Evolutionary conservation across 129 eudicot genomes (phyloP).

Genomic region (Dittrichia graveolens): DNA sequence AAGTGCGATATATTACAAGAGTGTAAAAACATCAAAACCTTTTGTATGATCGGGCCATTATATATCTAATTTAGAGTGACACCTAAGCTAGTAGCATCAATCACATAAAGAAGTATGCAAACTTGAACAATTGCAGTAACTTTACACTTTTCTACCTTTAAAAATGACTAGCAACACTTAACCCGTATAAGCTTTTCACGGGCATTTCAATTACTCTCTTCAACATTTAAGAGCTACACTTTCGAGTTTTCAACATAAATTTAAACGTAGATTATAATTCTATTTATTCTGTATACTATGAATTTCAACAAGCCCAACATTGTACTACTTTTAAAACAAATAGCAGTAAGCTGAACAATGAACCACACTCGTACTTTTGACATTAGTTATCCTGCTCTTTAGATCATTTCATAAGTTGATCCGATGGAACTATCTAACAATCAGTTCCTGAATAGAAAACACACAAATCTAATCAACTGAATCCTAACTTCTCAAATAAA

Average conservation of each 20-base stretch:
- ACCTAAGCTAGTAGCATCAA: not conserved
- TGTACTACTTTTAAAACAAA: not conserved
- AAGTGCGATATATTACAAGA: not conserved
- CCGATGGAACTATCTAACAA: not conserved
- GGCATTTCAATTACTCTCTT: no score
- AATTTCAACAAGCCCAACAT: no score
- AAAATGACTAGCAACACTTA: no score
- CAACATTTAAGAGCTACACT: no score
- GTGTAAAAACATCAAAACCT: not conserved
- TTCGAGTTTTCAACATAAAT: no score
- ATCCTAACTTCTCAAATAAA: not conserved
- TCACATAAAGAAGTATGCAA: not conserved
- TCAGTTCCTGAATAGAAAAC: not conserved
- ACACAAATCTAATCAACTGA: conserved; percentile 1
- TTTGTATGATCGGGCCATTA: not conserved
- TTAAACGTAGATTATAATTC: no score
- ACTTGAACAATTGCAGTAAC: no score
- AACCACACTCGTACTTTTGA: not conserved
- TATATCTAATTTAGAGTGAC: conserved; percentile 4
- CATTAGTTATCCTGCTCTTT: not conserved
- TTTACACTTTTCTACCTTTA: no score
- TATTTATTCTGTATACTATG: no score
- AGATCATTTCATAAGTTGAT: not conserved
- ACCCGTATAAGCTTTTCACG: no score
- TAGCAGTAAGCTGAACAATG: conserved; percentile 3